Evolutionary conservation across 169 alveolate species (phyloP).

Genomic region (Cryptosporidium ryanae): DNA sequence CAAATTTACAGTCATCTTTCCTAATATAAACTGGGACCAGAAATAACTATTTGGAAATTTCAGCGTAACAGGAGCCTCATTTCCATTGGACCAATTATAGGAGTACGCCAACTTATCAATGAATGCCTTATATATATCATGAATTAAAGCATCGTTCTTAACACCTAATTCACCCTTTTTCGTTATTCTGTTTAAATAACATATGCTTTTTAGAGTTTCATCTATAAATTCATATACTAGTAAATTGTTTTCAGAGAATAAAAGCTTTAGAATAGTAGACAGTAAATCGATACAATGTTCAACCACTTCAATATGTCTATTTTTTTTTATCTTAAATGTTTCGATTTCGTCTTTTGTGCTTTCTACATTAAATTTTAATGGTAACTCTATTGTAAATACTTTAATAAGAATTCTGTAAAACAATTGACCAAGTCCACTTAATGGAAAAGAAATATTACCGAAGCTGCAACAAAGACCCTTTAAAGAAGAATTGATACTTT

Average conservation of each 20-base stretch:
- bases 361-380: neutral
- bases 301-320: neutral
- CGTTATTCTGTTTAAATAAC: conserved; percentile 1
- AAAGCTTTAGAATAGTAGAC: conserved; percentile 18
- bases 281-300: conserved; percentile 15
- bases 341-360: neutral
- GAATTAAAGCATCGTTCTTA: neutral
- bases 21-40: conserved; percentile 11
- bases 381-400: conserved; percentile 12
- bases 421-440: conserved; percentile 53
- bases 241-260: conserved; percentile 7
- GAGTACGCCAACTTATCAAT: neutral
- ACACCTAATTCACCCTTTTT: neutral
- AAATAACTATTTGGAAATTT: conserved; percentile 1
- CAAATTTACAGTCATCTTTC: conserved; percentile 19
- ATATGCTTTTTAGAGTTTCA: conserved; percentile 33
- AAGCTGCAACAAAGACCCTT: conserved; percentile 55
- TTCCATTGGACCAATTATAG: neutral
- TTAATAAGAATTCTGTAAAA: conserved; percentile 37
- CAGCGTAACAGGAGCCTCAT: conserved; percentile 21
- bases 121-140: conserved; percentile 23
- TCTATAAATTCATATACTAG: neutral
- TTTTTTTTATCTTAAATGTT: neutral
- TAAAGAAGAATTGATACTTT: conserved; percentile 32
- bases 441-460: conserved; percentile 55